Evolutionary conservation across 257 asterid genomes (phyloP), one percentile per base, ranked within the genome.

Genomic region (Solanum bulbocastanum): DNA sequence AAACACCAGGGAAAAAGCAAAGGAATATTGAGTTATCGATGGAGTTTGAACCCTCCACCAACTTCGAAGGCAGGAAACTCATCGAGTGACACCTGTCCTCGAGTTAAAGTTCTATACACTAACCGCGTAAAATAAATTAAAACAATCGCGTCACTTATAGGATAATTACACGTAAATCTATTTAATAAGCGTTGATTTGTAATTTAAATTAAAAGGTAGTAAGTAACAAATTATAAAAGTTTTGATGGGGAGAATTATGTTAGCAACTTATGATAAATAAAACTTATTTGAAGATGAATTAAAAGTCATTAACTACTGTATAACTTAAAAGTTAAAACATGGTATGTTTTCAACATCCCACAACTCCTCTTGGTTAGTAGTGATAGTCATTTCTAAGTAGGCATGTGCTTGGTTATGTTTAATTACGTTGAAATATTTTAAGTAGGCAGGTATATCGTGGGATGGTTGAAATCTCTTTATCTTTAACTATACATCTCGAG

Each of bases 401-500:
- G 27, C 40, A 81, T 30, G 85, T 81, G 85, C 11, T 44, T 33
- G 85, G 68, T 81, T 81, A 30, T 79, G 4, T 62, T 62, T 62
- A 62, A 62, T 62, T 58, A 56, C 62, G 62, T 18, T 56, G 18
- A 1, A 56, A 56, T 56, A 56, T 56, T 56, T 56, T 18, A 56
- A 56, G 62, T 18, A 52, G 60, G 60, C 0, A 52, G 0, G 2
- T 18, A 18, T 9, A 23, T 62, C 0, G 35, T 25, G 9, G 2
- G 3, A 25, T 25, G 4, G 8, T 66, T 66, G 4, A 66, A 2
- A 66, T 58, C 3, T 0, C 1, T 56, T 56, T 20, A 58, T 20
- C 0, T 20, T 52, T 56, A 56, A 0, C 4, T 56, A 56, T 18
- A 56, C 0, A 56, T 56, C 0, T 56, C 0, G 4, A 56, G 10